phyloP scores from a whole-genome alignment of 2,329 filamentous ascomycete genomes.

The Colletotrichum higginsianum region DNA sequence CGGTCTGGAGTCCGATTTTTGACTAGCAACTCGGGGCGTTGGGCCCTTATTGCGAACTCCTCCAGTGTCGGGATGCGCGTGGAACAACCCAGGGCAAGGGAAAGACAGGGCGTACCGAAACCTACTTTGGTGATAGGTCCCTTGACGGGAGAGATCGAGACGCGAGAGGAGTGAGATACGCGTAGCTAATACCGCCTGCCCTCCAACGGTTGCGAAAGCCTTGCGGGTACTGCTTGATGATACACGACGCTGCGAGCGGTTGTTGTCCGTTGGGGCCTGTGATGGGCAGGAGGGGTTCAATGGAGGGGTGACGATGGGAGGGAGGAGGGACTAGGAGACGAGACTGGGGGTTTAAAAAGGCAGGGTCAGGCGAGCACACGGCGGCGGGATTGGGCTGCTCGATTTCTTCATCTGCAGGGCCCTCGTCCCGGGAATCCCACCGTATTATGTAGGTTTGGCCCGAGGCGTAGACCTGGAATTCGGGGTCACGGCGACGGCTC shows the following conservation, averaged over 20 bases:
- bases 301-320: constrained; percentile 34
- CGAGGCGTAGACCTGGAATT: not conserved
- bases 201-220: not conserved
- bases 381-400: constrained; percentile 31
- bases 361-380: constrained; percentile 36
- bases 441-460: not conserved
- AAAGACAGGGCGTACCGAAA: constrained; percentile 9
- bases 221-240: not conserved
- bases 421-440: constrained; percentile 21
- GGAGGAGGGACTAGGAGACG: constrained; percentile 18
- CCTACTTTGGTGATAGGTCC: not conserved
- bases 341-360: constrained; percentile 26
- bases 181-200: not conserved
- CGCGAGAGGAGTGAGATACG: constrained; percentile 2
- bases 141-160: constrained; percentile 9
- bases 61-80: not conserved
- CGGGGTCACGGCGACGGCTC: not conserved
- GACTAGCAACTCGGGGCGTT: constrained; percentile 10
- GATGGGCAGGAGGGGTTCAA: constrained; percentile 23
- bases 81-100: not conserved
- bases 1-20: constrained; percentile 32
- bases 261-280: constrained; percentile 23
- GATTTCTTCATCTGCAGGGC: constrained; percentile 33
- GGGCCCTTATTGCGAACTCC: not conserved
- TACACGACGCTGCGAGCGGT: constrained; percentile 1